Evolutionary conservation across 2,329 filamentous ascomycete species (phyloP).

Genomic region (Metarhizium humberi): DNA sequence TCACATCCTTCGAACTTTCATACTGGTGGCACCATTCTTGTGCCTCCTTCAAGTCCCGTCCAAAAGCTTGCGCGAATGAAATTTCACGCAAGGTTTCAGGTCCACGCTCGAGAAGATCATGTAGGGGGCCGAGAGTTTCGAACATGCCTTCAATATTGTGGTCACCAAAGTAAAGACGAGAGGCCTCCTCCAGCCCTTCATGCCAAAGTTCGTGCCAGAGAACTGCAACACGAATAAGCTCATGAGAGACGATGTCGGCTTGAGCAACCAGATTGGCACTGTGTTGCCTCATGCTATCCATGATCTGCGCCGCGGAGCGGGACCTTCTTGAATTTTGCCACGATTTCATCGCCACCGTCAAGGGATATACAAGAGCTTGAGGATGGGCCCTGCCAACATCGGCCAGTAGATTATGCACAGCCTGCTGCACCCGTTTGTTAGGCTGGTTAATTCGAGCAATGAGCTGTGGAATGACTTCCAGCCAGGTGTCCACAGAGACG

Average conservation of each 20-base stretch:
- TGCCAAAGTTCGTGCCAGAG: constrained; percentile 99
- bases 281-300: constrained; percentile 97
- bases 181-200: constrained; percentile 93
- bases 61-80: constrained; percentile 95
- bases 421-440: constrained; percentile 76
- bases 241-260: constrained; percentile 88
- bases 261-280: constrained; percentile 89
- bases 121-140: constrained; percentile 75
- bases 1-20: constrained; percentile 77
- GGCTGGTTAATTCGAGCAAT: constrained; percentile 97
- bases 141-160: constrained; percentile 99
- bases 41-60: constrained; percentile 87
- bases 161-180: constrained; percentile 91
- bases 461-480: constrained; percentile 94
- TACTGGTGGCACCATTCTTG: constrained; percentile 95
- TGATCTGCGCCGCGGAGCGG: constrained; percentile 82
- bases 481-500: constrained; percentile 95
- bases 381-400: constrained; percentile 93
- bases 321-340: constrained; percentile 71
- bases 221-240: constrained; percentile 93
- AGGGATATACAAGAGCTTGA: constrained; percentile 90
- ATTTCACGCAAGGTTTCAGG: constrained; percentile 92
- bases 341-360: constrained; percentile 98
- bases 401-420: constrained; percentile 83
- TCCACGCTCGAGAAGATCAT: constrained; percentile 82